These are phyloP conservation scores for Monilinia polystroma DNA, from an alignment of 2,329 filamentous ascomycete genomes.

Conservation along the genomic window DNA sequence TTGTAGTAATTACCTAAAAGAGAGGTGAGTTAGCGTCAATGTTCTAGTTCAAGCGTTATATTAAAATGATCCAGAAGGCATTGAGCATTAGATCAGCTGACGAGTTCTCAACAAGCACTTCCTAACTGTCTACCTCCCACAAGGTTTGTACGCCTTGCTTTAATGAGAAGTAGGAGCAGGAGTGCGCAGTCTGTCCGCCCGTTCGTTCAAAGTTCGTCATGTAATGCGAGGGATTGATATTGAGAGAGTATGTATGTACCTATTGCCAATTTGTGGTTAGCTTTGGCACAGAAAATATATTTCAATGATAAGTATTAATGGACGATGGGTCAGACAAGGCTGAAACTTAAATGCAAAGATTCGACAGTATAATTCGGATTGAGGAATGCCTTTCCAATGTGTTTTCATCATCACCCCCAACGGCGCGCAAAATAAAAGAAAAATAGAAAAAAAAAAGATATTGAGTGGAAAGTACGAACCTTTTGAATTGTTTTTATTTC, in stretches of 20 bases:
- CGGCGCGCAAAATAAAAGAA: constrained; percentile 14
- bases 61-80: constrained; percentile 27
- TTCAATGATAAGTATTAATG: constrained; percentile 11
- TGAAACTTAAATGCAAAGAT: constrained; percentile 45
- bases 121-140: constrained; percentile 39
- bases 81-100: constrained; percentile 44
- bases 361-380: constrained; percentile 43
- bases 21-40: constrained; percentile 28
- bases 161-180: constrained; percentile 40
- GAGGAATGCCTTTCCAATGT: constrained; percentile 43
- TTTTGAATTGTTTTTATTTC: constrained; percentile 28
- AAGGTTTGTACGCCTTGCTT: constrained; percentile 45
- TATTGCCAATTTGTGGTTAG: constrained; percentile 27
- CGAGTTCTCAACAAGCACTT: constrained; percentile 47
- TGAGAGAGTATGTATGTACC: constrained; percentile 37
- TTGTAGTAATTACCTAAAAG: constrained; percentile 27
- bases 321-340: constrained; percentile 46
- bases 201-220: constrained; percentile 50
- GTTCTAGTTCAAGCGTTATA: constrained; percentile 13
- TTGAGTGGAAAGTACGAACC: constrained; percentile 33
- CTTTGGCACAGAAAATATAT: constrained; percentile 10
- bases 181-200: constrained; percentile 46
- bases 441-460: constrained; percentile 17
- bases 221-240: constrained; percentile 29
- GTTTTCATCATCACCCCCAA: constrained; percentile 41